phyloP scores from a whole-genome alignment of 345 rosid genomes.

The Conringia planisiliqua region DNA sequence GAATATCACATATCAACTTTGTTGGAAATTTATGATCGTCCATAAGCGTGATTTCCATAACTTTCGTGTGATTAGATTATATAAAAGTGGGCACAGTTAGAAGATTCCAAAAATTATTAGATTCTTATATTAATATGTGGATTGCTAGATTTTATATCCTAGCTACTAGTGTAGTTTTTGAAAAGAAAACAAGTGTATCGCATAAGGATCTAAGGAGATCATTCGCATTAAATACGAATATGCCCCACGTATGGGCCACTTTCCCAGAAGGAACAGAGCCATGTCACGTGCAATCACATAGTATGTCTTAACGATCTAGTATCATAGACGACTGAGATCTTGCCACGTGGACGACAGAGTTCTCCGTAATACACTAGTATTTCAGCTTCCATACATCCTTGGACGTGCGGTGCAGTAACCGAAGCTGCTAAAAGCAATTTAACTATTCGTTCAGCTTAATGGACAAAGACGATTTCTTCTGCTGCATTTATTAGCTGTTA shows the following conservation, averaged over 20 bases:
- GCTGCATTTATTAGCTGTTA: constrained; percentile 16
- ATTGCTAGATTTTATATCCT: background rate
- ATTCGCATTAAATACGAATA: constrained; percentile 32
- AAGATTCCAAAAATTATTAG: background rate
- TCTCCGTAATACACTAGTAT: background rate
- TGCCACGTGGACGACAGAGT: constrained; percentile 20
- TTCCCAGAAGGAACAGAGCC: constrained; percentile 14
- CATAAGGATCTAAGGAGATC: constrained; percentile 23
- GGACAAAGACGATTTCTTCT: constrained; percentile 10
- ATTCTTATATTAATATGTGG: background rate
- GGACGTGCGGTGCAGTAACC: constrained; percentile 36
- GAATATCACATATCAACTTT: constrained; percentile 24
- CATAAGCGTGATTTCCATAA: constrained; percentile 22
- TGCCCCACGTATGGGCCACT: constrained; percentile 41
- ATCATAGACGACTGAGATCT: constrained; percentile 13
- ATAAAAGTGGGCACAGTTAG: background rate
- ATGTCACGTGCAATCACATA: constrained; percentile 21
- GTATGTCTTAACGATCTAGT: constrained; percentile 15
- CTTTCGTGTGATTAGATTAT: background rate
- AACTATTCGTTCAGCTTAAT: constrained; percentile 3
- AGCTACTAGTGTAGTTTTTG: background rate
- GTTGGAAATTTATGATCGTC: constrained; percentile 6
- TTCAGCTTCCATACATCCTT: constrained; percentile 14
- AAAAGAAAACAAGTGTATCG: constrained; percentile 6
- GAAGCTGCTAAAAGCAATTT: constrained; percentile 2